A percentile compares a stretch with the other conserved stretches of the same genome.
Conservation (phyloP, 495 filamentous ascomycete species). For the Xylona heveae region DNA sequence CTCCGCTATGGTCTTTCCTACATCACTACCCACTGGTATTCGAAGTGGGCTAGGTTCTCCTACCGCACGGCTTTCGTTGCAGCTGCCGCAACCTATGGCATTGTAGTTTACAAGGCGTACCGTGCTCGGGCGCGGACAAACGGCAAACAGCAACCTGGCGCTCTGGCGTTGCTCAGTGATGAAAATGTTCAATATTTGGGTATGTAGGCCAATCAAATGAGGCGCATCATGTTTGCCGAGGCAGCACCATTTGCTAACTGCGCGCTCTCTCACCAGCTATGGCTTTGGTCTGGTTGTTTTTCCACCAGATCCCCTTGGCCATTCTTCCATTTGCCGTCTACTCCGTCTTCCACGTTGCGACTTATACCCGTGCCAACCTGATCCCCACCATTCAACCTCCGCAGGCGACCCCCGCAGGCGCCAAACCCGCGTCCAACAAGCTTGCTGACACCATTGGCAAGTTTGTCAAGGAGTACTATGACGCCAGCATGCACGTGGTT, state of each 20-base stretch:
- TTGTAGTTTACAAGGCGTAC: slow-evolving; percentile 97
- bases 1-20: slow-evolving; percentile 65
- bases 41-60: slow-evolving; percentile 47
- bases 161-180: slow-evolving; percentile 47
- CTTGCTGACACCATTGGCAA: slow-evolving; percentile 61
- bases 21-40: slow-evolving; percentile 62
- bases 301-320: slow-evolving; percentile 70
- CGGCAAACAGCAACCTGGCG: slow-evolving; percentile 30
- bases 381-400: slow-evolving; percentile 31
- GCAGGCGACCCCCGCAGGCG: slow-evolving; percentile 33
- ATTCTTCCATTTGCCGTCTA: slow-evolving; percentile 91
- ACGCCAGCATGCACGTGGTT: slow-evolving; percentile 30
- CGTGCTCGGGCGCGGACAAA: slow-evolving; percentile 54
- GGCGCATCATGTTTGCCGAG: neutral
- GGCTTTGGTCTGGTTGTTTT: slow-evolving; percentile 89
- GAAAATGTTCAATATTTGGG: slow-evolving; percentile 96
- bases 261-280: slow-evolving; percentile 35
- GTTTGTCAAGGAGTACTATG: slow-evolving; percentile 97
- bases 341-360: slow-evolving; percentile 93
- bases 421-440: slow-evolving; percentile 34
- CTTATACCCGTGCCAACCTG: slow-evolving; percentile 51
- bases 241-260: neutral
- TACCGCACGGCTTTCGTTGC: slow-evolving; percentile 81
- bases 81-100: slow-evolving; percentile 83
- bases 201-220: slow-evolving; percentile 25